Evolutionary conservation across 306 rosid species (phyloP), one percentile per base, ranked within the genome.

Genomic region (Rosa multiflora): DNA sequence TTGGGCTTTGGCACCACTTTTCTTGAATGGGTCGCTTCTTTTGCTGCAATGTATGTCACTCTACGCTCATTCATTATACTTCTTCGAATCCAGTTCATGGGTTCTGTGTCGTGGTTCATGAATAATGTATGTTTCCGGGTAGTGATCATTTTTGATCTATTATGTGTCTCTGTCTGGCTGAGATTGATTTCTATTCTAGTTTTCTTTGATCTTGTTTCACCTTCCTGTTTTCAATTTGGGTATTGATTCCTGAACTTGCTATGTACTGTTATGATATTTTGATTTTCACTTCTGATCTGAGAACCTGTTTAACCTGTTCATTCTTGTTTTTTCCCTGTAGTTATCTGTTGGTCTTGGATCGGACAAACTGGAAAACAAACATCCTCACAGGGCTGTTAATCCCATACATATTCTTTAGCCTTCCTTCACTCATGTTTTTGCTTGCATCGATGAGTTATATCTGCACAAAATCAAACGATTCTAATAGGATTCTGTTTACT

Each of bases 281-380:
- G 32, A 71, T 23, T 23, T 59, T 44, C 7, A 2, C 17, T 23
- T 59, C 56, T 14, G 29, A 74, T 55, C 37, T 32, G 37, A 32
- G 37, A 2, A 32, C 37, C 3, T 1, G 10, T 56, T 10, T 67
- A 2, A 20, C 18, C 5, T 3, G 32, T 37, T 51, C 32, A 21
- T 21, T 8, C 8, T 29, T 20, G 82, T 58, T 74, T 58, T 74
- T 8, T 20, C n/a, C n/a, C 26, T 84, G 82, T 83, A 95, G 99
- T 46, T 95, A 95, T 78, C 83, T 95, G 86, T 81, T 95, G 90
- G 4, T 93, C 78, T 87, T 95, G 96, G 99, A 95, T 81, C 94
- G 96, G 68, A 95, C 99, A 49, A 81, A 91, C 87, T 95, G 98
- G 99, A 95, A 74, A 85, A 91, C 99, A 39, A 95, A 95, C 83